phyloP scores from a whole-genome alignment of 2,329 filamentous ascomycete genomes.

The Colletotrichum falcatum region DNA sequence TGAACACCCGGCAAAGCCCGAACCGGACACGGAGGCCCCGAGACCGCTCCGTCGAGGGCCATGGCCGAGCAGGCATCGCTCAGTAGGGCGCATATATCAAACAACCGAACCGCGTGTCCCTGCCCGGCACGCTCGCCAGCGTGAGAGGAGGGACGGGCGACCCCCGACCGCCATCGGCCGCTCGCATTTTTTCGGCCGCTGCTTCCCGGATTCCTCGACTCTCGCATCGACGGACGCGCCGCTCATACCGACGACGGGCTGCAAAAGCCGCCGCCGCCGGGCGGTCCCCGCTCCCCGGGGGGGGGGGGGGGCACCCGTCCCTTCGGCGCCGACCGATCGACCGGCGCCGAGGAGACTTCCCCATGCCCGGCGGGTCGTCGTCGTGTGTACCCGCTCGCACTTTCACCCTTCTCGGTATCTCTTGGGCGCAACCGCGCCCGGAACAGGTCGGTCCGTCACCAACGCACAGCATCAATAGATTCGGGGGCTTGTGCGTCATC shows the following conservation, averaged over 20 bases:
- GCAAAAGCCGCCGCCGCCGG: not conserved
- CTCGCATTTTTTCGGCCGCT: not conserved
- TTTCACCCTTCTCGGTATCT: slow-evolving; percentile 32
- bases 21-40: not conserved
- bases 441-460: slow-evolving; percentile 53
- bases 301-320: too few relatives aligned
- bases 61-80: not conserved
- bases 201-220: not conserved
- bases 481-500: slow-evolving; percentile 57
- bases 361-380: not conserved
- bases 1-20: not conserved
- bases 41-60: not conserved
- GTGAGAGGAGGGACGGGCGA: not conserved
- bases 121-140: not conserved
- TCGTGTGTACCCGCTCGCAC: not conserved
- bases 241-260: not conserved
- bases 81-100: not conserved
- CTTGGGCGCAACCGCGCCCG: slow-evolving; percentile 27
- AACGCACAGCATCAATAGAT: slow-evolving; percentile 54
- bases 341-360: not conserved
- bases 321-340: too few relatives aligned
- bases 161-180: not conserved
- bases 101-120: not conserved
- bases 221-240: not conserved
- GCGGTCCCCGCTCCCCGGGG: not conserved